Conservation (phyloP, 2,329 filamentous ascomycete genomes). For the Fusarium haematococcum region DNA sequence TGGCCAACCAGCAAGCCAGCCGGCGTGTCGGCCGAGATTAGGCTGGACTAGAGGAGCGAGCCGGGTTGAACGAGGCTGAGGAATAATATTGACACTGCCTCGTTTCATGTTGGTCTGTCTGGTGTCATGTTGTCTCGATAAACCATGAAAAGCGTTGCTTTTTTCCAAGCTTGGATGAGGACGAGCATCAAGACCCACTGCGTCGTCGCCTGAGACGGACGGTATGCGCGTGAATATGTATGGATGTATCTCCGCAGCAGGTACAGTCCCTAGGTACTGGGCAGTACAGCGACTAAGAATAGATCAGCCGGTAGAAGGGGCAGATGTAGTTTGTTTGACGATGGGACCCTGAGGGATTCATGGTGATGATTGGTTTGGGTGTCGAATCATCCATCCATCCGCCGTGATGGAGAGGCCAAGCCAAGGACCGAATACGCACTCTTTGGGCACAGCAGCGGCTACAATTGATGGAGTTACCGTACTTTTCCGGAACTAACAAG, state of each 20-base stretch:
- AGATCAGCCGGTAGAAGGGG: background rate
- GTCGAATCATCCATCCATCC: background rate
- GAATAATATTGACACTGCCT: background rate
- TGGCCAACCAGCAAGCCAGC: conserved; percentile 5
- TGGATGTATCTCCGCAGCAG: background rate
- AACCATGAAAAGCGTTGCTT: background rate
- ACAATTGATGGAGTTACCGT: background rate
- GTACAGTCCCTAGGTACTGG: background rate
- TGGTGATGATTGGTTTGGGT: background rate
- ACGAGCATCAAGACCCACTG: conserved; percentile 1
- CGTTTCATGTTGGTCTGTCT: conserved; percentile 9
- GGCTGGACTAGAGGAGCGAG: background rate
- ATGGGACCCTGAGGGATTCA: background rate
- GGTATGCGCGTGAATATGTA: conserved; percentile 7
- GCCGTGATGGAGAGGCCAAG: background rate
- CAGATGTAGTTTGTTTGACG: background rate
- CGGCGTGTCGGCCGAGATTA: background rate
- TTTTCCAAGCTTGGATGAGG: background rate
- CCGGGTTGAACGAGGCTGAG: conserved; percentile 12
- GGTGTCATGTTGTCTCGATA: conserved; percentile 14
- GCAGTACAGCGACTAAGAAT: conserved; percentile 1
- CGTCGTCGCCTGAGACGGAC: conserved; percentile 4
- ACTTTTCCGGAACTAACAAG: conserved; percentile 4
- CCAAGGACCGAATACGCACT: background rate
- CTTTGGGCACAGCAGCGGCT: background rate